A percentile compares a stretch with the other conserved stretches of the same genome.
These are phyloP conservation scores for Gliomastix tumulicola DNA, from an alignment of 2,329 filamentous ascomycete genomes.

Conservation along the genomic window DNA sequence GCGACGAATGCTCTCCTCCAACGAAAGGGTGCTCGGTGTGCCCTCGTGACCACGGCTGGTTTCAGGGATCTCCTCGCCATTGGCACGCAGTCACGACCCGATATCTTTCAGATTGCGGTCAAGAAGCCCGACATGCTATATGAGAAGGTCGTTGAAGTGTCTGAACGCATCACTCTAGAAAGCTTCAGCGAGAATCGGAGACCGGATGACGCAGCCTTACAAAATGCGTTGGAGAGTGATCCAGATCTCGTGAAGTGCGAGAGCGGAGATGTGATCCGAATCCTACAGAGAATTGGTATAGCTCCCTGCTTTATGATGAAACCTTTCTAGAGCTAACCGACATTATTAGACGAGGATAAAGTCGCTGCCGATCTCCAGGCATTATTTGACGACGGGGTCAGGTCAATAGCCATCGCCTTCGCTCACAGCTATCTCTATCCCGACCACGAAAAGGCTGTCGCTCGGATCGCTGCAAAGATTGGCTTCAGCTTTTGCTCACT, in stretches of 20 bases:
- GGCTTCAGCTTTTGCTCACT: slow-evolving; percentile 65
- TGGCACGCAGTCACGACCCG: slow-evolving; percentile 64
- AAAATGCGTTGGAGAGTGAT: slow-evolving; percentile 30
- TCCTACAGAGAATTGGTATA: slow-evolving; percentile 50
- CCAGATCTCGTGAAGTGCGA: slow-evolving; percentile 49
- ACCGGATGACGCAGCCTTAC: slow-evolving; percentile 72
- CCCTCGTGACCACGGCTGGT: slow-evolving; percentile 61
- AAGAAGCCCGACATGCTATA: slow-evolving; percentile 61
- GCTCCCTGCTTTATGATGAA: too few species aligned
- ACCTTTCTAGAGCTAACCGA: too few species aligned
- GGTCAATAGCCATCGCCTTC: slow-evolving; percentile 75
- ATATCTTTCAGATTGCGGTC: slow-evolving; percentile 66
- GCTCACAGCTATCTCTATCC: slow-evolving; percentile 88
- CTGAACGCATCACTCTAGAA: slow-evolving; percentile 65
- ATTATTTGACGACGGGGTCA: slow-evolving; percentile 58
- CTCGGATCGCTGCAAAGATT: slow-evolving; percentile 64
- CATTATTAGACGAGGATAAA: too few species aligned
- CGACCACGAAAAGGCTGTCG: slow-evolving; percentile 69
- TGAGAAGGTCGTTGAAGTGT: slow-evolving; percentile 60
- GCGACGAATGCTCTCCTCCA: slow-evolving; percentile 53
- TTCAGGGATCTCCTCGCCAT: slow-evolving; percentile 69
- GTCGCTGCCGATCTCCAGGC: slow-evolving; percentile 50
- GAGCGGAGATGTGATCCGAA: slow-evolving; percentile 58
- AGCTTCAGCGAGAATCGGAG: slow-evolving; percentile 70
- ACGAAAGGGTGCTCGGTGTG: slow-evolving; percentile 81